Percentiles rank a stretch among this genome's conserved stretches.
phyloP scores from a whole-genome alignment of 2,329 filamentous ascomycete genomes.

The Cylindrodendrum hubeiense region DNA sequence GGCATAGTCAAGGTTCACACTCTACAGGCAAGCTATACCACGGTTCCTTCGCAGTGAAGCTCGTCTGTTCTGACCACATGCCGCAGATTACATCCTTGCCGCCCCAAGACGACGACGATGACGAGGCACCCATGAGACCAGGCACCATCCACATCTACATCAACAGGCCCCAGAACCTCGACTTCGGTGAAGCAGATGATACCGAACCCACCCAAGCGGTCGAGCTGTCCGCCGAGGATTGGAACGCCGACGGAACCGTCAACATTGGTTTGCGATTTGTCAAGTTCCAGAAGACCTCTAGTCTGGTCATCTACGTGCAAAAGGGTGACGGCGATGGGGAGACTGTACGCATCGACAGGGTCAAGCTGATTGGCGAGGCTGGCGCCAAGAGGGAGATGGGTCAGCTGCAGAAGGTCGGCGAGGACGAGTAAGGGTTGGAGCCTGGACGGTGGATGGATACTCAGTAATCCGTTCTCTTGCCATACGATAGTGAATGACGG shows the following conservation, averaged over 20 bases:
- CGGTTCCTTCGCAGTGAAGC: background rate
- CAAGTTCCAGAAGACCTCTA: slow-evolving; percentile 96
- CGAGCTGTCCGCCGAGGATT: slow-evolving; percentile 80
- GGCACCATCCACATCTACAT: slow-evolving; percentile 87
- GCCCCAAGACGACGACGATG: slow-evolving; percentile 76
- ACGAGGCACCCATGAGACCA: slow-evolving; percentile 84
- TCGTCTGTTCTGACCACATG: slow-evolving; percentile 33
- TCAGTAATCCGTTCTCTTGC: slow-evolving; percentile 4
- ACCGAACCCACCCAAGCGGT: slow-evolving; percentile 84
- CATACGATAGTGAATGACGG: slow-evolving; percentile 11
- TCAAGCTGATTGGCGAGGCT: slow-evolving; percentile 86
- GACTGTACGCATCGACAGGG: slow-evolving; percentile 84
- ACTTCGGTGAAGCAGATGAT: slow-evolving; percentile 95
- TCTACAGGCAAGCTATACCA: slow-evolving; percentile 64
- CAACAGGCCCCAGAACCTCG: slow-evolving; percentile 90
- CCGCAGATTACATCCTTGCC: slow-evolving; percentile 86
- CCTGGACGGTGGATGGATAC: slow-evolving; percentile 7
- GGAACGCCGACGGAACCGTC: slow-evolving; percentile 83
- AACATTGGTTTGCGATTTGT: slow-evolving; percentile 86
- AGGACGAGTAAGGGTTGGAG: slow-evolving; percentile 67
- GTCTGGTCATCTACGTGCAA: slow-evolving; percentile 87
- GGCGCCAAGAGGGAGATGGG: slow-evolving; percentile 94
- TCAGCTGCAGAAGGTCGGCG: slow-evolving; percentile 93
- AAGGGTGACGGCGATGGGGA: slow-evolving; percentile 87
- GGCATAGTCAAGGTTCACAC: slow-evolving; percentile 91